phyloP scores from a whole-genome alignment of 306 rosid genomes.

The Prunus mume region DNA sequence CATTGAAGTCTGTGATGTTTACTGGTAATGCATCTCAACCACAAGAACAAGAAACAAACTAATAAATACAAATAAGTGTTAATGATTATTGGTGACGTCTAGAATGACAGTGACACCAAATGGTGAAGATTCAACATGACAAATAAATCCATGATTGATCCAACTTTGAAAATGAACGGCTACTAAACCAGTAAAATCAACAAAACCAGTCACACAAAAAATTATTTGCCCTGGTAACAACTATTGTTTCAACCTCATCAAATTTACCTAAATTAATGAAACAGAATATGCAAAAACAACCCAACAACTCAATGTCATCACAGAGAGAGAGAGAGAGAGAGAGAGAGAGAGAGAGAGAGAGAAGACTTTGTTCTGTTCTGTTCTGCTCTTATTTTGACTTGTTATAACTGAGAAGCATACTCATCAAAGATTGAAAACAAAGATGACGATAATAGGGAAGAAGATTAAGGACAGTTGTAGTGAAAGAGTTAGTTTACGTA shows the following conservation, averaged over 20 bases:
- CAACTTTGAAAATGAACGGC: not conserved
- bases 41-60: not conserved
- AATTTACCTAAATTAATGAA: not conserved
- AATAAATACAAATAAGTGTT: not conserved
- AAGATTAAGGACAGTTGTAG: not conserved
- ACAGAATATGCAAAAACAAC: no score
- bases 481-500: slow-evolving; percentile 10
- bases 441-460: not conserved
- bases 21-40: not conserved
- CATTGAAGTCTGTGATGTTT: not conserved
- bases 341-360: no score
- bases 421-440: not conserved
- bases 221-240: no score
- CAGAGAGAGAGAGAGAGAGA: no score
- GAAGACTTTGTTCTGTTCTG: no score
- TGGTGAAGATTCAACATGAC: not conserved
- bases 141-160: not conserved
- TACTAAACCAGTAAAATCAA: not conserved
- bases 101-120: not conserved
- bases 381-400: no score
- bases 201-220: no score
- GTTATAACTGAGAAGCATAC: no score
- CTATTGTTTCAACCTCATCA: not conserved
- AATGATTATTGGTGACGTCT: not conserved
- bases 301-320: no score